Evolutionary conservation across 768 basidiomycete genomes (phyloP), one percentile per base, ranked within the genome.

Genomic region (Psilocybe cubensis): DNA sequence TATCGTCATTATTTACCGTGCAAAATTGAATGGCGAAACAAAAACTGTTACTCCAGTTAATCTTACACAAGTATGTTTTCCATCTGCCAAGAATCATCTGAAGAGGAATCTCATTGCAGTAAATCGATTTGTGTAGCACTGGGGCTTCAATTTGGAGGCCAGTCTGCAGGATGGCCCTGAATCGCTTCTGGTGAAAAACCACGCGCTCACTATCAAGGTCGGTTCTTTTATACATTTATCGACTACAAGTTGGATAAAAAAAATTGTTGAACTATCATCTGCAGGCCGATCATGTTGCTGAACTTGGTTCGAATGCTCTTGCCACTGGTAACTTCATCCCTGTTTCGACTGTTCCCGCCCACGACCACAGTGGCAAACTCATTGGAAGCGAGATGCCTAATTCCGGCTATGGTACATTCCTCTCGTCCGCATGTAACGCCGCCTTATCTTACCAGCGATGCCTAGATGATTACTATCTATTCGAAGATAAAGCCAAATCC

Each of bases 61-160:
- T 66, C 70, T 91, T 12, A 90, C 89, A 6, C 89, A 91, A 81
- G 88, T 88, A 62, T 33, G 78, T 58, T 2, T 25, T 24, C 24
- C 52, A 54, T 27, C 41, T 57, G 42, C 53, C 44, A 25, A 57
- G 33, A 23, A 23, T n/a, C 12, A n/a, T 18, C 55, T 43, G 43
- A 4, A 53, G 46, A 25, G 24, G 38, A 47, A 42, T 47, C 8
- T 46, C 47, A 45, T 20, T 14, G n/a, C 23, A 14, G 35, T 35
- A 42, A 49, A 54, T 52, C 41, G 23, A 27, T 24, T 27, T 20
- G 7, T 46, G 0, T 56, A 91, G 88, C 89, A 91, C 68, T 91
- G 89, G 88, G 90, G 89, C 25, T 91, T 91, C 76, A 91, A 92
- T 65, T 80, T 91, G 10, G 86, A 89, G 29, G 89, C 87, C 1